Conservation (phyloP, 352 stramenopile genomes). For the Pythium apleroticum region DNA sequence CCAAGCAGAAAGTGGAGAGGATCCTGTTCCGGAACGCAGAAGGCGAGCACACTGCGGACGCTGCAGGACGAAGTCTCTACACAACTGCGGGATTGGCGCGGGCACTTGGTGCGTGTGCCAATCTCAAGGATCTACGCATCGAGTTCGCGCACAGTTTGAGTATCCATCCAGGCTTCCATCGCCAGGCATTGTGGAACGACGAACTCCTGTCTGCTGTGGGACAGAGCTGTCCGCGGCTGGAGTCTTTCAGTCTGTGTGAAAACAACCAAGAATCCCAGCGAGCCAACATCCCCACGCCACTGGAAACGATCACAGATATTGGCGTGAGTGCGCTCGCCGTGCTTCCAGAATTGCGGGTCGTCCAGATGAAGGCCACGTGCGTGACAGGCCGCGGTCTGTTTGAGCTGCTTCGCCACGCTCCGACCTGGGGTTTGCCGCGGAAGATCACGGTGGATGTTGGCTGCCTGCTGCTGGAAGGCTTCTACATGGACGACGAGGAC, state of each 20-base stretch:
- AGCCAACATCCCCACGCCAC: slow-evolving; percentile 20
- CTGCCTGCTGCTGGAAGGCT: slow-evolving; percentile 21
- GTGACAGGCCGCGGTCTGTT: slow-evolving; percentile 14
- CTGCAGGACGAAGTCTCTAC: slow-evolving; percentile 5
- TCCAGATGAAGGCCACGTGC: slow-evolving; percentile 22
- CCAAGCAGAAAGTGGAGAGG: slow-evolving; percentile 2
- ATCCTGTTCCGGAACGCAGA: slow-evolving; percentile 14
- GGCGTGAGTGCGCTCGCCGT: slow-evolving; percentile 11
- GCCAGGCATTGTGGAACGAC: slow-evolving; percentile 19
- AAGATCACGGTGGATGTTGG: slow-evolving; percentile 21
- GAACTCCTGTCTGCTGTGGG: slow-evolving; percentile 6
- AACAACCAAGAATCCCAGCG: not conserved
- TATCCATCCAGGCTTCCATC: slow-evolving; percentile 5
- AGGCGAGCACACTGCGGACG: slow-evolving; percentile 9
- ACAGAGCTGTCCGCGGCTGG: slow-evolving; percentile 1
- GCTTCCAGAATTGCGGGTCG: slow-evolving; percentile 3
- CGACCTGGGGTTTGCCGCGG: slow-evolving; percentile 4
- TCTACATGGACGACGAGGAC: slow-evolving; percentile 19
- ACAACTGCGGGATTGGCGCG: slow-evolving; percentile 1
- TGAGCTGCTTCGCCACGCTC: slow-evolving; percentile 15
- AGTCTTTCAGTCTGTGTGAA: slow-evolving; percentile 13
- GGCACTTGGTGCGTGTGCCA: slow-evolving; percentile 7
- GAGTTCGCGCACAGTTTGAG: slow-evolving; percentile 18
- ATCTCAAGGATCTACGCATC: slow-evolving; percentile 16
- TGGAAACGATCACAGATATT: slow-evolving; percentile 21